Base-by-base conservation (phyloP, 768 basidiomycete genomes). In the Boletus reticuloceps region DNA sequence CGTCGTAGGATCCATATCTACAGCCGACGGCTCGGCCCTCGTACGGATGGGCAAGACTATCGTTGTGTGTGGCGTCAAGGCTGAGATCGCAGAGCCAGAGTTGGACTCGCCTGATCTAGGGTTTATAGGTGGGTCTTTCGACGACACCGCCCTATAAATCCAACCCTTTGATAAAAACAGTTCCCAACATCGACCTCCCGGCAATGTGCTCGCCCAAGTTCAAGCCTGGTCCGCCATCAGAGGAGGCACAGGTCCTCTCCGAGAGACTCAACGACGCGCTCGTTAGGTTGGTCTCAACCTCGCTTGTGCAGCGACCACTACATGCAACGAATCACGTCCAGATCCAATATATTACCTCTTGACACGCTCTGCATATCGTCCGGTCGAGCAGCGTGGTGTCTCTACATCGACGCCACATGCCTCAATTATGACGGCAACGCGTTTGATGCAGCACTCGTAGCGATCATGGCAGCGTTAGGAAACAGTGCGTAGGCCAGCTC, bases 341-440 rank as follows among this genome's bases (percentile, higher is more conserved):
- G 94, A 19, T 84, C 91, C 14, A 79, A 78, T 20, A 66, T 88
- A 14, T 59, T 98, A 9, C 76, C 89, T 0, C 79, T 86, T 3
- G 69, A 78, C 3, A 82, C 85, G 5, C 81, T 98, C 4, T 88
- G 87, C 67, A 97, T 99, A 54, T 79, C 89, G 16, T 81, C 83
- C 0, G 85, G 84, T 4, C 91, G 88, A 67, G 81, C 92, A 0
- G 94, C 78, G 0, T 99, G 94, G 94, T 88, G 89, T 29, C 79
- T 98, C n/a, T 98, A 98, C 65, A 80, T 98, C 61, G 97, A 99
- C 61, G 84, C 91, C 29, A 91, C 88, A 1, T 98, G 96, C 68
- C 91, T 99, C 60, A 98, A 97, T 73, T 97, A 96, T 67, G 95
- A 98, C 68, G 97, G 97, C 6, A 98, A 98, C 65, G 89, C 81